Evolutionary conservation across 176 grass and related monocot species (phyloP), one percentile per base, ranked within the genome.

Genomic region (Sorghum bicolor): DNA sequence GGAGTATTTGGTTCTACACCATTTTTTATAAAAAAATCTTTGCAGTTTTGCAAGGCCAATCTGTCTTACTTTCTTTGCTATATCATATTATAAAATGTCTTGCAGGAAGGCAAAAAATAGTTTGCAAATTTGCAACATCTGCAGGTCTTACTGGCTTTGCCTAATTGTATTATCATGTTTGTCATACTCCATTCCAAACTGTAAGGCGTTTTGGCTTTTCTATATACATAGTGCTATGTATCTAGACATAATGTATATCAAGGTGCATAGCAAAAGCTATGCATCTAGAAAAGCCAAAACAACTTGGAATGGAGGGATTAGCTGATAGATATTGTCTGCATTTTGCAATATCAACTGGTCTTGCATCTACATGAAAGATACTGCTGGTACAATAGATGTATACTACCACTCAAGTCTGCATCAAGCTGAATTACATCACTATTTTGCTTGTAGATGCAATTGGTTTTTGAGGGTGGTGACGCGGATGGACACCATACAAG

Each of bases 371-470:
- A 55, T 55, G 0, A 8, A n/a, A n/a, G 53, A 57, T 57, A 57
- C 55, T 58, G 20, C 14, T 63, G 43, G 7, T 61, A 85, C 5
- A 85, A 43, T 53, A 41, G 52, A 34, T 29, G 1, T 22, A 20
- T 53, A 50, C 47, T 50, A 8, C 50, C 53, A 58, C 22, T 57
- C 53, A n/a, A 0, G 24, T 52, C 8, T 44, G 26, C 43, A 55
- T 85, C 7, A 28, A 28, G 38, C 61, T 89, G 47, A 83, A 20
- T 60, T 68, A 24, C 15, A 16, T 71, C 0, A 8, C 76, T 72
- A 2, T 74, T 83, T 66, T 52, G 30, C 72, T 61, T 90, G 75
- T 50, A 87, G 88, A 53, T 52, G 32, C 31, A 10, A n/a, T 75
- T 69, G 75, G 68, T 83, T 68, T 45, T 45, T 32, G 39, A 34